Evolutionary conservation across 345 rosid species (phyloP).

Genomic region (Erodium maritimum): DNA sequence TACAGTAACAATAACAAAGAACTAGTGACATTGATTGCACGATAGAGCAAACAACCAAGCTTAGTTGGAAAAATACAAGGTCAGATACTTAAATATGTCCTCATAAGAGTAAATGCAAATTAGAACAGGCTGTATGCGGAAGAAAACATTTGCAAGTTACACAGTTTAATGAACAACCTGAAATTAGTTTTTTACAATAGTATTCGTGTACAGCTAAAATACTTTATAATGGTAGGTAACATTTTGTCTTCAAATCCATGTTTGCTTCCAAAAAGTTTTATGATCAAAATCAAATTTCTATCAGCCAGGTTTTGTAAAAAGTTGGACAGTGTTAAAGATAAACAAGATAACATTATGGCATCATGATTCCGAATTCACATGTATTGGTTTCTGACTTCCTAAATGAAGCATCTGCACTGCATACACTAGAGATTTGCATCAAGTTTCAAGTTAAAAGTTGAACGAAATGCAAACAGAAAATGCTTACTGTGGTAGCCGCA

Average conservation of each 20-base stretch:
- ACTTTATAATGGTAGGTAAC: not conserved
- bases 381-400: not conserved
- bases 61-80: too few relatives aligned
- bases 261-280: not conserved
- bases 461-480: not conserved
- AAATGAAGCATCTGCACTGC: not conserved
- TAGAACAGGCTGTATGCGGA: too few relatives aligned
- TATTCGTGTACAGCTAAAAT: not conserved
- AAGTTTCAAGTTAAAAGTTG: not conserved
- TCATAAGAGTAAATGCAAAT: too few relatives aligned
- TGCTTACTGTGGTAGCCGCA: slow-evolving; percentile 86
- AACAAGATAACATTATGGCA: not conserved
- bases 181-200: too few relatives aligned
- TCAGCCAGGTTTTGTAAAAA: not conserved
- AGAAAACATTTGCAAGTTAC: too few relatives aligned
- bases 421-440: not conserved
- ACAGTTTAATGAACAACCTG: too few relatives aligned
- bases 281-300: not conserved
- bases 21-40: not conserved
- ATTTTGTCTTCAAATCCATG: not conserved
- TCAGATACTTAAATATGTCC: too few relatives aligned
- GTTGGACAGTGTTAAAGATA: too few relatives aligned
- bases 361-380: not conserved
- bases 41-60: not conserved
- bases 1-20: not conserved